These are phyloP conservation scores for Setaria viridis DNA, from an alignment of 202 grass and related monocot species.

Conservation along the genomic window DNA sequence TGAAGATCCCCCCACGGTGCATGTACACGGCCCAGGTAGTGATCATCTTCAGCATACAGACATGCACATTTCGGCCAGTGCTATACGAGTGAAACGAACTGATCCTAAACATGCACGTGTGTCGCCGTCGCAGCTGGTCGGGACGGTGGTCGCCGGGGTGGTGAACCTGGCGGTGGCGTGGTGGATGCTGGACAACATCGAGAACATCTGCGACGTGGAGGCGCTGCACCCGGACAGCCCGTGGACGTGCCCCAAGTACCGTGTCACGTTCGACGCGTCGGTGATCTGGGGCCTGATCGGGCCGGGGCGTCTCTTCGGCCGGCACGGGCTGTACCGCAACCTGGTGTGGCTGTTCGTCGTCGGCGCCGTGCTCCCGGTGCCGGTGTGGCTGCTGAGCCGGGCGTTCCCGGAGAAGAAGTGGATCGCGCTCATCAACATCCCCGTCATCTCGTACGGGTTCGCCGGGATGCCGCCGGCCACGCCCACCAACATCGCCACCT, in stretches of 20 bases:
- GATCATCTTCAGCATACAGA: background rate
- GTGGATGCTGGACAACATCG: slow-evolving; percentile 98
- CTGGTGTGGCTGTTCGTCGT: slow-evolving; percentile 93
- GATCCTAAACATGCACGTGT: background rate
- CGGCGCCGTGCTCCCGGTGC: slow-evolving; percentile 88
- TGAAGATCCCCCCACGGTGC: slow-evolving; percentile 99
- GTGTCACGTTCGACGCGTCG: slow-evolving; percentile 94
- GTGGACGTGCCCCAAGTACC: slow-evolving; percentile 98
- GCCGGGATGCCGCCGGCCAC: slow-evolving; percentile 98
- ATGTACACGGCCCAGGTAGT: slow-evolving; percentile 92
- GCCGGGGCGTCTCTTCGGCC: slow-evolving; percentile 74
- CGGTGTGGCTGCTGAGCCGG: slow-evolving; percentile 87
- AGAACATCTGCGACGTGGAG: slow-evolving; percentile 96
- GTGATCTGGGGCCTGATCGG: slow-evolving; percentile 99
- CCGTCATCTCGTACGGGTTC: slow-evolving; percentile 98
- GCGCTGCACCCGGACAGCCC: slow-evolving; percentile 93
- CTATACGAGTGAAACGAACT: background rate
- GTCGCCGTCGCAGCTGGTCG: slow-evolving; percentile 55
- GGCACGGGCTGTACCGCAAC: slow-evolving; percentile 85
- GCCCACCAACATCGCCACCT: slow-evolving; percentile 97
- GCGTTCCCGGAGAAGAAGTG: slow-evolving; percentile 98
- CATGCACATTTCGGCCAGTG: background rate
- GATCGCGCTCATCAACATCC: slow-evolving; percentile 95
- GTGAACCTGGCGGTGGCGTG: slow-evolving; percentile 97
- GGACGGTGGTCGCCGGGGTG: slow-evolving; percentile 87